Evolutionary conservation across 495 filamentous ascomycete genomes (phyloP).

Genomic region (Penicillium coffeae): DNA sequence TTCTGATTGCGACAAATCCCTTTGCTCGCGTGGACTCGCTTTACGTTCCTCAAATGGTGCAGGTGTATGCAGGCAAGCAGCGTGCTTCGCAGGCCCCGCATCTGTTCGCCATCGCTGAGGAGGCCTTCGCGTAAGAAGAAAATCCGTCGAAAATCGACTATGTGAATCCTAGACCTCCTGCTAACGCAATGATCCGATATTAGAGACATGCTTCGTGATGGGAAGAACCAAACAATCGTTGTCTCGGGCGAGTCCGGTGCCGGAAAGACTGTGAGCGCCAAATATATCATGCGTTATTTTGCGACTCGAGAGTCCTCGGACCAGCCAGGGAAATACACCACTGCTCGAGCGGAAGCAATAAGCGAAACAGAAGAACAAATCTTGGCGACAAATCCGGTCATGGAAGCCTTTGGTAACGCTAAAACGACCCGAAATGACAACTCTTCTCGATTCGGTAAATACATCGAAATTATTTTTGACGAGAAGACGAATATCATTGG

Average conservation of each 20-base stretch:
- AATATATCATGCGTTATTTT: conserved; percentile 99
- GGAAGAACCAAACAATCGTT: conserved; percentile 96
- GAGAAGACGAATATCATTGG: conserved; percentile 93
- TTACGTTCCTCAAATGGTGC: conserved; percentile 98
- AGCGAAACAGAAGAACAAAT: conserved; percentile 99
- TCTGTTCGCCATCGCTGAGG: conserved; percentile 97
- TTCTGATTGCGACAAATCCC: conserved; percentile 97
- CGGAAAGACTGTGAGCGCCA: conserved; percentile 97
- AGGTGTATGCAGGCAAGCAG: conserved; percentile 97
- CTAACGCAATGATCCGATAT: background rate
- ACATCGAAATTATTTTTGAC: conserved; percentile 99
- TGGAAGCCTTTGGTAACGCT: conserved; percentile 99
- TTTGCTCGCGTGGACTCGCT: conserved; percentile 97
- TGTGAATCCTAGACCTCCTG: background rate
- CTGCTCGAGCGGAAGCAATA: conserved; percentile 80
- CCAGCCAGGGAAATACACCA: conserved; percentile 72
- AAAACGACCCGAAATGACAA: conserved; percentile 99
- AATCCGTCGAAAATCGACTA: background rate
- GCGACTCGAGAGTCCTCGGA: conserved; percentile 94
- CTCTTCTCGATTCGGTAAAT: conserved; percentile 97
- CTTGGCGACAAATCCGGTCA: conserved; percentile 95
- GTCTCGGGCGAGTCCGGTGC: conserved; percentile 98
- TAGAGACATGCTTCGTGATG: conserved; percentile 95
- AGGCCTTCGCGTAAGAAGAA: conserved; percentile 84
- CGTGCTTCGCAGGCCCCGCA: conserved; percentile 94